These are phyloP conservation scores for Coelastrella sp. DNA, from an alignment of 139 green algal genomes.

Conservation along the genomic window DNA sequence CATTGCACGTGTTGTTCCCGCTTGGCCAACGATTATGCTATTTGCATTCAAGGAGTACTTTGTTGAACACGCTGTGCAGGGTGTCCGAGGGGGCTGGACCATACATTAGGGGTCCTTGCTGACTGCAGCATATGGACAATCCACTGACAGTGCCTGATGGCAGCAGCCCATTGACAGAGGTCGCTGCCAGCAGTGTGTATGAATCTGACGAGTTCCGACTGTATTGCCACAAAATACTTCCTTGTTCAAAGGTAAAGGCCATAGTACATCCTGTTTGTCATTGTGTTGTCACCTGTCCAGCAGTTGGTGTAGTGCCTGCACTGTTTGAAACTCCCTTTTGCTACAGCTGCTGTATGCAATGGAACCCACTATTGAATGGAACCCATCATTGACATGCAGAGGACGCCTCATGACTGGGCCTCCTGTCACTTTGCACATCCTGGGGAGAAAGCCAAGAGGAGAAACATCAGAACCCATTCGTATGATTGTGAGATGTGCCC, in stretches of 20 bases:
- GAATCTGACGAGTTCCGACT: constrained; percentile 9
- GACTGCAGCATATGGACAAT: too few species aligned
- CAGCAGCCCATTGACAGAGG: too few species aligned
- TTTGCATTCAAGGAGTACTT: too few species aligned
- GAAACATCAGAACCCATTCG: constrained; percentile 28
- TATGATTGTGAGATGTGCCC: constrained; percentile 31
- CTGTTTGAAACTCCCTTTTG: not conserved
- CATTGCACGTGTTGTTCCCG: too few species aligned
- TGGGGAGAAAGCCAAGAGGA: constrained; percentile 39
- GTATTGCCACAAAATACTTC: constrained; percentile 33
- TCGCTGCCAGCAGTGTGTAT: not conserved
- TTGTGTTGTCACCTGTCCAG: too few species aligned
- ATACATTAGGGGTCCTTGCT: too few species aligned
- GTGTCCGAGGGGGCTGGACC: too few species aligned
- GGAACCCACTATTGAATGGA: not conserved
- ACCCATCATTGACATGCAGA: constrained; percentile 11
- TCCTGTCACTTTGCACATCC: constrained; percentile 24
- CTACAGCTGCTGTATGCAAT: not conserved
- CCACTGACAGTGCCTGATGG: too few species aligned
- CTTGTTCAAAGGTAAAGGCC: constrained; percentile 10
- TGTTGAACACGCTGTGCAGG: too few species aligned
- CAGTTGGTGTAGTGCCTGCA: not conserved
- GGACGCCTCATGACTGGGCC: constrained; percentile 22
- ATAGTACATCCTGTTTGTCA: not conserved
- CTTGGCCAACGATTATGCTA: too few species aligned